phyloP scores from a whole-genome alignment of 1,139 yeast species.

The Kazachstania sp. region DNA sequence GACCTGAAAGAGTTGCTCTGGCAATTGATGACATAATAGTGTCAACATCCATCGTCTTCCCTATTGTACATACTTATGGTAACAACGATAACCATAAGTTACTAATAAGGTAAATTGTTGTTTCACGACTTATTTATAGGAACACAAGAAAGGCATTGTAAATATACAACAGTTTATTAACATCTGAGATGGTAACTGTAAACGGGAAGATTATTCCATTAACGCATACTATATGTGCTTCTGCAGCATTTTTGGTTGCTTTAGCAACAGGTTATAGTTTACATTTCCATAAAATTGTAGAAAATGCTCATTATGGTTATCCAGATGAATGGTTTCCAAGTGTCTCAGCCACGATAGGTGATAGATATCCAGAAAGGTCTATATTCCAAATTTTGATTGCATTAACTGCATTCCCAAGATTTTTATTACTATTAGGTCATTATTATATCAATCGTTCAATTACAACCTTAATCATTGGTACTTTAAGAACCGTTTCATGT shows the following conservation, averaged over 20 bases:
- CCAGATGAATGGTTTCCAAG: slow-evolving; percentile 99
- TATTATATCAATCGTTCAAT: slow-evolving; percentile 34
- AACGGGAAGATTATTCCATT: slow-evolving; percentile 61
- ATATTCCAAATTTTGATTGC: slow-evolving; percentile 78
- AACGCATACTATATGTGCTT: slow-evolving; percentile 65
- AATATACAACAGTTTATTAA: background rate
- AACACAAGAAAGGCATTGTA: too few relatives aligned
- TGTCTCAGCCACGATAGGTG: slow-evolving; percentile 95
- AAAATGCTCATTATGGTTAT: slow-evolving; percentile 76
- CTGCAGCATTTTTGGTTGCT: slow-evolving; percentile 66
- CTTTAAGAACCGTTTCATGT: slow-evolving; percentile 80
- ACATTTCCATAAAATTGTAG: slow-evolving; percentile 80
- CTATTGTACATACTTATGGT: too few relatives aligned
- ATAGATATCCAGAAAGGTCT: slow-evolving; percentile 90
- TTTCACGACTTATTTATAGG: too few relatives aligned
- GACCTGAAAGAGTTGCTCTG: too few relatives aligned
- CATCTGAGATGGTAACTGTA: slow-evolving; percentile 23
- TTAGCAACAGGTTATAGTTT: slow-evolving; percentile 60
- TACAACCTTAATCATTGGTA: slow-evolving; percentile 42
- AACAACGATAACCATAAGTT: too few relatives aligned
- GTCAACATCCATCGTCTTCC: too few relatives aligned
- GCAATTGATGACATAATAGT: too few relatives aligned
- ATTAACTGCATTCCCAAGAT: slow-evolving; percentile 78
- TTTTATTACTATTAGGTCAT: slow-evolving; percentile 56
- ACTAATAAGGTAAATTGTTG: too few relatives aligned